Conservation (phyloP, 805 yeast genomes). For the Citeromyces matritensis region DNA sequence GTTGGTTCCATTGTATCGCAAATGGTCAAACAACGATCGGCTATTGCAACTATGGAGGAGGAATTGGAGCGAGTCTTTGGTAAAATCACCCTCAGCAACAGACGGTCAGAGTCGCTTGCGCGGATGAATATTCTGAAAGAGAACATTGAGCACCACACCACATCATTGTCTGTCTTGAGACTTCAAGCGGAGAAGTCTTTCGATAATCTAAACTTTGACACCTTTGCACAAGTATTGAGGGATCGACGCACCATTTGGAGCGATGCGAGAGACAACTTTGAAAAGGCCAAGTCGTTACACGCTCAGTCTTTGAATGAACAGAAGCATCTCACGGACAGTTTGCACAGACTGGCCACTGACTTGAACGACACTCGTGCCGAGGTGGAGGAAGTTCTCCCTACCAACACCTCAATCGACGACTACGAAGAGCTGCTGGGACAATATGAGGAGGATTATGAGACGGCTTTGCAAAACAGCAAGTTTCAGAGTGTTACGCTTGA, state of each 20-base stretch:
- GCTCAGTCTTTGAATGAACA: not conserved
- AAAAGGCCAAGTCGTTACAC: not conserved
- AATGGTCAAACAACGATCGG: slow-evolving; percentile 20
- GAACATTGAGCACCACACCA: slow-evolving; percentile 8
- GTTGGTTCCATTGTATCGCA: slow-evolving; percentile 15
- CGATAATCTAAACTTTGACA: not conserved
- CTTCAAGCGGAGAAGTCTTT: slow-evolving; percentile 3
- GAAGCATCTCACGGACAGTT: too few species aligned
- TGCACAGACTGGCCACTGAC: not conserved
- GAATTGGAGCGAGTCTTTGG: slow-evolving; percentile 37
- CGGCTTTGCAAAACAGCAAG: slow-evolving; percentile 50
- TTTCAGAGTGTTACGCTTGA: slow-evolving; percentile 53
- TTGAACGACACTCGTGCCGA: slow-evolving; percentile 2
- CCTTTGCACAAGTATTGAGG: not conserved
- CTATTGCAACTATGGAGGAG: slow-evolving; percentile 19
- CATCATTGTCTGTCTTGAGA: slow-evolving; percentile 3
- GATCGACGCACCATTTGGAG: not conserved
- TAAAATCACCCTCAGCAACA: slow-evolving; percentile 33
- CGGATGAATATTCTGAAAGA: slow-evolving; percentile 30
- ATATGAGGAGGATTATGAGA: slow-evolving; percentile 46
- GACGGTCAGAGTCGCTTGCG: slow-evolving; percentile 45
- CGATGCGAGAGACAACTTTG: not conserved
- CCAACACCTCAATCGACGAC: slow-evolving; percentile 24
- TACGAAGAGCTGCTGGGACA: slow-evolving; percentile 36
- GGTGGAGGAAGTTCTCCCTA: slow-evolving; percentile 17